These are phyloP conservation scores for Tetrapisispora taiwanensis DNA, from an alignment of 805 yeast genomes.

Conservation along the genomic window DNA sequence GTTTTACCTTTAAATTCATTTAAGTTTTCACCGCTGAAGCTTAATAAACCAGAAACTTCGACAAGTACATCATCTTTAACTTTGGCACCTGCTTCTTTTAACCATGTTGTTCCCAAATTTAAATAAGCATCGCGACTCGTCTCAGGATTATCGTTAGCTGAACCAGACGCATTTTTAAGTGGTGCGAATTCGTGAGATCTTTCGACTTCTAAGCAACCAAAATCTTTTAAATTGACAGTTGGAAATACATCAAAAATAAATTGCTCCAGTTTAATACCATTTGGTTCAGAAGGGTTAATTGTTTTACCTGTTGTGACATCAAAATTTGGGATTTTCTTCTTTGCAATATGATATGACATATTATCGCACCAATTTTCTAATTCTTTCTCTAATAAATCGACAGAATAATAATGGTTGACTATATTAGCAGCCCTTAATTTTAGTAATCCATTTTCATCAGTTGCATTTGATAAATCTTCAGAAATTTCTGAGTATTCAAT, in stretches of 20 bases:
- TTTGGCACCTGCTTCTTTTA: conserved; percentile 56
- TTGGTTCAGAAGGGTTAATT: conserved; percentile 60
- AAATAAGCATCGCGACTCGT: conserved; percentile 63
- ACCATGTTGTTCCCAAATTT: conserved; percentile 66
- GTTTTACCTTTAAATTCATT: conserved; percentile 42
- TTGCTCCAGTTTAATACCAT: conserved; percentile 92
- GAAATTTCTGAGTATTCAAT: conserved; percentile 92
- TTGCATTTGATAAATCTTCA: conserved; percentile 55
- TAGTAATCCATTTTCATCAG: conserved; percentile 52
- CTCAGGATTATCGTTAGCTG: conserved; percentile 75
- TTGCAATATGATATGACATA: conserved; percentile 92
- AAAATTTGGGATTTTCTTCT: conserved; percentile 68
- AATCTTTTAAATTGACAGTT: conserved; percentile 53
- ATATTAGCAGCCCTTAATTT: conserved; percentile 89
- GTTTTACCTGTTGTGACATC: conserved; percentile 38
- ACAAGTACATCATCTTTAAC: conserved; percentile 41
- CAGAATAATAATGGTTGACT: conserved; percentile 91
- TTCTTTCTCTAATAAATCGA: conserved; percentile 50
- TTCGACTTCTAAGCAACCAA: conserved; percentile 88
- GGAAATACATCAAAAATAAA: conserved; percentile 95
- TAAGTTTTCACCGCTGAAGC: conserved; percentile 69
- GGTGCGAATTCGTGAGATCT: conserved; percentile 86
- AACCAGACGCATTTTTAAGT: conserved; percentile 78
- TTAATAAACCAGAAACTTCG: conserved; percentile 68
- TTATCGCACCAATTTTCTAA: conserved; percentile 60